Base-by-base conservation (phyloP, 306 rosid genomes). In the Trifolium pratense region DNA sequence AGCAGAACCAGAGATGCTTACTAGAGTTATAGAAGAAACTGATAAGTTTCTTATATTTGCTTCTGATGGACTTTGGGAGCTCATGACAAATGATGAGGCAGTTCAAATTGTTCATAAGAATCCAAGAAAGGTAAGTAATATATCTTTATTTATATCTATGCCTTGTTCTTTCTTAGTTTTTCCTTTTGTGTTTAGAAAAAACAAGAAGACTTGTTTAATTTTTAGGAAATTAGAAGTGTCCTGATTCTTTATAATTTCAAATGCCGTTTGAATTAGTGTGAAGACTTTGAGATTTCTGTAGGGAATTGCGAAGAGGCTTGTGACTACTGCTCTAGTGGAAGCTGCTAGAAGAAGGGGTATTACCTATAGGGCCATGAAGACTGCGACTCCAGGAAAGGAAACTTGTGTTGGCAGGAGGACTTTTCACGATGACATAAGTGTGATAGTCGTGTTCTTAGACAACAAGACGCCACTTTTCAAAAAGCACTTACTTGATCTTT, bases 231-330 rank as follows among this genome's bases (percentile, higher is more conserved):
- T 25, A 3, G 29, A 25, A 25, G 29, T 5, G 36, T 5, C 7
- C 5, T 32, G 36, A 32, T 32, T 32, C 36, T 32, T 32, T 32
- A 1, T 32, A 32, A 32, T 32, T 32, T 32, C 37, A 34, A 34
- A 34, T 34, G 8, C 8, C 9, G 9, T 34, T 34, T 6, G 39
- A 34, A 34, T 34, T 34, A 34, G 39, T 34, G 39, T 34, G 7
- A 34, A 34, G 9, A 34, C 39, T n/a, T n/a, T 52, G 26, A 52
- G 21, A 9, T 17, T 55, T 55, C 10, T 55, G 61, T 5, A 59
- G 66, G 66, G 66, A 59, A 59, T 59, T 59, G 66, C 66, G 1
- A 59, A 59, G 32, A 59, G 66, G 66, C 13, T 59, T 59, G 6
- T 59, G 42, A 7, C 5, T 29, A 4, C 11, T 59, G 42, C 20